Conservation (phyloP, 305 asterid genomes). For the Fraxinus floribunda region DNA sequence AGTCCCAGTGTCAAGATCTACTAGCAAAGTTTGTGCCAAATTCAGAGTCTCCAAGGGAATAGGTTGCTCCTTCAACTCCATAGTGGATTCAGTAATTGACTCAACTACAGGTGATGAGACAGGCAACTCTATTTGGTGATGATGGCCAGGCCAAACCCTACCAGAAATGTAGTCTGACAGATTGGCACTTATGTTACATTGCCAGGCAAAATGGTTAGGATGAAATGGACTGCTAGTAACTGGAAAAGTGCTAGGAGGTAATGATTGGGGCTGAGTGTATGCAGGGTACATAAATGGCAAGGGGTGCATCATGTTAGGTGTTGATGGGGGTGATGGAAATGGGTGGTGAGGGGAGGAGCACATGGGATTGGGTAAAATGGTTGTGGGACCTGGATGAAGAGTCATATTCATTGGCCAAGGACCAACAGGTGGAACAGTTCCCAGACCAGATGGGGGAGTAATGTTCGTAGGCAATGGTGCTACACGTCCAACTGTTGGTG, state of each 20-base stretch:
- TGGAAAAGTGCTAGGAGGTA: slow-evolving; percentile 67
- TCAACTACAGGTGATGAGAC: slow-evolving; percentile 66
- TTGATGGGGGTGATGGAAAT: slow-evolving; percentile 86
- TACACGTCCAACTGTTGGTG: slow-evolving; percentile 54
- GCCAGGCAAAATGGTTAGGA: slow-evolving; percentile 83
- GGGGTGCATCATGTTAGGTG: slow-evolving; percentile 86
- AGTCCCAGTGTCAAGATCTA: slow-evolving; percentile 57
- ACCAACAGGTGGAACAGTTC: slow-evolving; percentile 58
- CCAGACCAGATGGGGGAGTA: slow-evolving; percentile 61
- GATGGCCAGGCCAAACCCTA: slow-evolving; percentile 72
- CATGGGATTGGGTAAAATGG: slow-evolving; percentile 69
- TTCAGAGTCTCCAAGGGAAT: slow-evolving; percentile 48
- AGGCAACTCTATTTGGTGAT: slow-evolving; percentile 69
- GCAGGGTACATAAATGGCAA: slow-evolving; percentile 88
- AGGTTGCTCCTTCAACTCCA: slow-evolving; percentile 44
- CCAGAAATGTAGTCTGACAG: slow-evolving; percentile 62
- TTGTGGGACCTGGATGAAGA: slow-evolving; percentile 76
- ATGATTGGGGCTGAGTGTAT: slow-evolving; percentile 64
- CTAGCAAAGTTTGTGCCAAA: slow-evolving; percentile 51
- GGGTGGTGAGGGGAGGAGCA: slow-evolving; percentile 81
- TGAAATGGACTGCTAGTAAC: slow-evolving; percentile 62
- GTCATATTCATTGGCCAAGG: slow-evolving; percentile 92
- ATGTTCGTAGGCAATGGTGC: slow-evolving; percentile 68
- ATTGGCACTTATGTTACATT: slow-evolving; percentile 56
- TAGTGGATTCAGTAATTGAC: slow-evolving; percentile 46